Base-by-base conservation (phyloP, 257 asterid genomes). In the Nicotiana benthamiana region DNA sequence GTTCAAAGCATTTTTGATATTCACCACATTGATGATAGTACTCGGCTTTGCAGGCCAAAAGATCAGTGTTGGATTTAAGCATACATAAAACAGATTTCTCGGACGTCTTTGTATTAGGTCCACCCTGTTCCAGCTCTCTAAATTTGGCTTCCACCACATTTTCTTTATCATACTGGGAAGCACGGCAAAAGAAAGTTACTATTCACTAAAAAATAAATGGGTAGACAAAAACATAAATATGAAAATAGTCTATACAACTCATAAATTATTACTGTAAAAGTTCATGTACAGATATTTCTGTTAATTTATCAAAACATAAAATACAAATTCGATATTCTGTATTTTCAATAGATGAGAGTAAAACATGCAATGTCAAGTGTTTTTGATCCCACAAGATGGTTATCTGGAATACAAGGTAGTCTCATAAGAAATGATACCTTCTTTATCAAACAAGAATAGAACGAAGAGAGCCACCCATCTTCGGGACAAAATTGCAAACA, bases 1-100 rank as follows among this genome's bases (percentile, higher is more conserved):
- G 89, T 81, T 96, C 97, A 86, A 96, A 96, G 83, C 98, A 92
- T 85, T 91, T 96, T 77, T 96, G 97, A 84, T 96, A 92, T 90
- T 94, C 99, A 43, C 98, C 95, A 80, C 97, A 91, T 86, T 96
- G 99, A 88, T 96, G 98, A 82, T 90, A 91, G 89, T 89, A 94
- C 90, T 96, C 99, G 72, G 99, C 99, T 92, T 91, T 96, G 93
- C 99, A 92, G 83, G 99, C 96, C 85, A 96, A 90, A 84, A 96
- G 98, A 86, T 96, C 99, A 34, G 97, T 92, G 88, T 96, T 96
- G 84, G 89, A 86, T 88, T 89, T 92, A 83, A 94, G 83, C 36
- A 97, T 85, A 86, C 92, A 88, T 59, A 82, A 54, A 80, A 91
- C 83, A 81, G 97, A 91, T 86, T 90, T 92, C 77, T 86, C 97